Percentiles rank a stretch among this genome's conserved stretches.
Evolutionary conservation across 192 early-diverging fungal genomes (phyloP).

Genomic region (Chytriomyces confervae): DNA sequence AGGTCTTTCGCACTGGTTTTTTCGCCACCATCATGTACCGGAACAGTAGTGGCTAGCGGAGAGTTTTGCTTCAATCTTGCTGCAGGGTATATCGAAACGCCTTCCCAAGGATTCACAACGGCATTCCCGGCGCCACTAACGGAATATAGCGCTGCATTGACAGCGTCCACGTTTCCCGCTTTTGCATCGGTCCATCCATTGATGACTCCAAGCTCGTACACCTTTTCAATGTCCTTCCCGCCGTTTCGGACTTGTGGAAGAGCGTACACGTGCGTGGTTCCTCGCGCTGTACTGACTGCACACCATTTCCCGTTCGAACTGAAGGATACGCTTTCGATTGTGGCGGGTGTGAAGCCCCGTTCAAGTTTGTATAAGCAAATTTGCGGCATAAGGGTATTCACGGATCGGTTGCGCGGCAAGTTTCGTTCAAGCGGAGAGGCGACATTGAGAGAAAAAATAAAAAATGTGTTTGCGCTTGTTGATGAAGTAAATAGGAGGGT

Average conservation of each 20-base stretch:
- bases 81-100: slow-evolving; percentile 41
- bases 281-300: slow-evolving; percentile 72
- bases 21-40: background rate
- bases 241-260: background rate
- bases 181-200: slow-evolving; percentile 44
- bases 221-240: background rate
- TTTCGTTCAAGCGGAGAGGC: background rate
- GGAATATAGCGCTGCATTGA: background rate
- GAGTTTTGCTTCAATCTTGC: slow-evolving; percentile 46
- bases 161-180: slow-evolving; percentile 2
- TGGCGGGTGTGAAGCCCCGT: slow-evolving; percentile 80
- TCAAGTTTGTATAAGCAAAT: slow-evolving; percentile 71
- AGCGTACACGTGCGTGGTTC: slow-evolving; percentile 74
- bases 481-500: slow-evolving; percentile 75
- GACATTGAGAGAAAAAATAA: slow-evolving; percentile 64
- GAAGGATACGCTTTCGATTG: slow-evolving; percentile 69
- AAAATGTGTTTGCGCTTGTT: slow-evolving; percentile 74
- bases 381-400: background rate
- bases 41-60: background rate
- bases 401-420: background rate
- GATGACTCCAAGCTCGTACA: slow-evolving; percentile 33
- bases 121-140: slow-evolving; percentile 1
- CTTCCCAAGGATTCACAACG: background rate
- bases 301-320: slow-evolving; percentile 77
- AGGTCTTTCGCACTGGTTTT: background rate